These are phyloP conservation scores for Leccinum olivaceopallidum DNA, from an alignment of 768 basidiomycete species.

Conservation along the genomic window DNA sequence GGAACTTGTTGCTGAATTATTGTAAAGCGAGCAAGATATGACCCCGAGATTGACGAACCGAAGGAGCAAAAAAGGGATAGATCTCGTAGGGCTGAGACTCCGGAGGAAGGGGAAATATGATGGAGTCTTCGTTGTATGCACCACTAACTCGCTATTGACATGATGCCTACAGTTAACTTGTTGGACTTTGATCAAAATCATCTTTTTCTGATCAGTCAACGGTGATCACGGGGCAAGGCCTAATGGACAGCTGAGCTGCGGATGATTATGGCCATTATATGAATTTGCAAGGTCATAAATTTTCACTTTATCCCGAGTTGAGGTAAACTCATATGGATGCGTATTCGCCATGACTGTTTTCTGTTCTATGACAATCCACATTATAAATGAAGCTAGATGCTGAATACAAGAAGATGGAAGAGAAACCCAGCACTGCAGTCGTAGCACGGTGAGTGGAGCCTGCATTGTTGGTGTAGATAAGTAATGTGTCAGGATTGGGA, in stretches of 20 bases:
- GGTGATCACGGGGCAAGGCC: neutral
- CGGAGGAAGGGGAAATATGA: slow-evolving; percentile 88
- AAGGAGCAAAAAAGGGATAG: slow-evolving; percentile 43
- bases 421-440: neutral
- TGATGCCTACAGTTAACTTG: slow-evolving; percentile 4
- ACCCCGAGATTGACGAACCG: slow-evolving; percentile 44
- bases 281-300: slow-evolving; percentile 6
- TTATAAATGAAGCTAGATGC: slow-evolving; percentile 1
- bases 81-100: slow-evolving; percentile 64
- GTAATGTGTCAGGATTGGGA: neutral
- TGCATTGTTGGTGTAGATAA: neutral
- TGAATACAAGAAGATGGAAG: slow-evolving; percentile 2
- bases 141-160: neutral
- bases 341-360: slow-evolving; percentile 1
- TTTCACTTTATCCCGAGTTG: slow-evolving; percentile 3
- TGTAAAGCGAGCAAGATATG: slow-evolving; percentile 54
- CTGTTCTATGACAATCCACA: neutral
- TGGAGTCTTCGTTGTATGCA: slow-evolving; percentile 14
- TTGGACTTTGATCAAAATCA: neutral
- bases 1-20: slow-evolving; percentile 15
- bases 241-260: neutral
- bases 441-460: slow-evolving; percentile 6
- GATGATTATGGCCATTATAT: slow-evolving; percentile 2
- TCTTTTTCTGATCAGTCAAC: slow-evolving; percentile 2
- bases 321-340: slow-evolving; percentile 9